Percentiles rank a stretch among this genome's conserved stretches.
These are phyloP conservation scores for Plasmodium vivax DNA, from an alignment of 169 alveolate genomes.

Conservation along the genomic window DNA sequence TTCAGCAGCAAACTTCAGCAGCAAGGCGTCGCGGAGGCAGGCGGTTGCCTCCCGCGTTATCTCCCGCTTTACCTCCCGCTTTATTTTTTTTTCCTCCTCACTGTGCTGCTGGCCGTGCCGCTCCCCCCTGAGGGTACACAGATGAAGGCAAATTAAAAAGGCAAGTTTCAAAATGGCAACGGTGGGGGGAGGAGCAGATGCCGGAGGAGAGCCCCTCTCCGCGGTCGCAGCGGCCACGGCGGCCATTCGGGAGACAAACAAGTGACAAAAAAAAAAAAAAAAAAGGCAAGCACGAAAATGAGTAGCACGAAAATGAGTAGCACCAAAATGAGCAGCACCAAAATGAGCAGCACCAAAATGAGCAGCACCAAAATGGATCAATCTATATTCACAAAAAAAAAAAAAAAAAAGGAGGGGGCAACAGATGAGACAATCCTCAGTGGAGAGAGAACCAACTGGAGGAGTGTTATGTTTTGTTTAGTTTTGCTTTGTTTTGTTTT, in stretches of 20 bases:
- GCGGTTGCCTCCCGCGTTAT: neutral
- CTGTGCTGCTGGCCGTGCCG: too few species aligned
- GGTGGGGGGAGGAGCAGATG: neutral
- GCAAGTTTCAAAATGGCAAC: neutral
- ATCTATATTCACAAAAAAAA: neutral
- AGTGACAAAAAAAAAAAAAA: neutral
- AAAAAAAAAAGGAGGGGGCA: neutral
- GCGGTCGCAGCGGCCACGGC: neutral
- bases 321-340: too few species aligned
- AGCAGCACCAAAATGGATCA: neutral
- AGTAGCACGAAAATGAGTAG: too few species aligned
- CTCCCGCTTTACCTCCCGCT: too few species aligned
- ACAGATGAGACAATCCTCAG: neutral
- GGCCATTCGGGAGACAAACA: neutral
- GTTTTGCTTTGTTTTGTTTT: too few species aligned
- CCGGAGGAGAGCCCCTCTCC: neutral
- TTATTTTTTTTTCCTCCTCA: too few species aligned
- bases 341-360: too few species aligned
- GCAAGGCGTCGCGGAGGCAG: neutral
- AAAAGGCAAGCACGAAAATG: neutral
- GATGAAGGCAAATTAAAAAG: neutral
- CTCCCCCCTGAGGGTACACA: neutral
- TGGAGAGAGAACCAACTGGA: neutral
- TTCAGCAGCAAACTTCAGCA: neutral
- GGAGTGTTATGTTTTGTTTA: neutral